These are phyloP conservation scores for Solanum chiquidenum DNA, from an alignment of 257 asterid species.

Conservation along the genomic window DNA sequence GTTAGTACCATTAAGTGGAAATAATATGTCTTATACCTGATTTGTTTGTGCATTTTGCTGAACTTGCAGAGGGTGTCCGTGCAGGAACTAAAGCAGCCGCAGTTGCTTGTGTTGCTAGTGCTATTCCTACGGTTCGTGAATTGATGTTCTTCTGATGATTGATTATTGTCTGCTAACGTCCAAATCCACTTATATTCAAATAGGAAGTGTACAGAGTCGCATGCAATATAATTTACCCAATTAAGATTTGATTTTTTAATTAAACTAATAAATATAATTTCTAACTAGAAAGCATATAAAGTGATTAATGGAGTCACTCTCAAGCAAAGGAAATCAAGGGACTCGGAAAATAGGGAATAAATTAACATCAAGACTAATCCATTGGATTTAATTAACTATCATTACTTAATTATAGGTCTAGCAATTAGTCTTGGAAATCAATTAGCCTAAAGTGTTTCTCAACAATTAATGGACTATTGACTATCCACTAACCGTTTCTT, in stretches of 20 bases:
- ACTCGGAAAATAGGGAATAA: not conserved
- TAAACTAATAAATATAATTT: not conserved
- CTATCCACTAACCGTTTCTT: not conserved
- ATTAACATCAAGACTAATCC: not conserved
- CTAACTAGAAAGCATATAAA: not conserved
- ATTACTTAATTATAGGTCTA: not conserved
- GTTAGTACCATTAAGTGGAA: not conserved
- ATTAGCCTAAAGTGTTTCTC: not conserved
- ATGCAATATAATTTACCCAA: not conserved
- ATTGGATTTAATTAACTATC: not conserved
- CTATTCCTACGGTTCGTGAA: constrained; percentile 47
- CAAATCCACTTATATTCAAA: not conserved
- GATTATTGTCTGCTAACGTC: not conserved
- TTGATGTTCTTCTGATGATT: not conserved
- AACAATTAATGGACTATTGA: not conserved
- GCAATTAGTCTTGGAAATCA: not conserved
- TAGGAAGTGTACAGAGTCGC: not conserved
- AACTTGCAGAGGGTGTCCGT: constrained; percentile 50
- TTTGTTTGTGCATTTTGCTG: not conserved
- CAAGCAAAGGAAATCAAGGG: not conserved
- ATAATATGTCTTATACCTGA: not conserved
- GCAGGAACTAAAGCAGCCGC: constrained; percentile 68
- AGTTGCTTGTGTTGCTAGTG: constrained; percentile 50
- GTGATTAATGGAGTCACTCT: not conserved
- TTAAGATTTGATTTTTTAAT: not conserved